phyloP scores from a whole-genome alignment of 306 rosid species.

The Mucuna pruriens region DNA sequence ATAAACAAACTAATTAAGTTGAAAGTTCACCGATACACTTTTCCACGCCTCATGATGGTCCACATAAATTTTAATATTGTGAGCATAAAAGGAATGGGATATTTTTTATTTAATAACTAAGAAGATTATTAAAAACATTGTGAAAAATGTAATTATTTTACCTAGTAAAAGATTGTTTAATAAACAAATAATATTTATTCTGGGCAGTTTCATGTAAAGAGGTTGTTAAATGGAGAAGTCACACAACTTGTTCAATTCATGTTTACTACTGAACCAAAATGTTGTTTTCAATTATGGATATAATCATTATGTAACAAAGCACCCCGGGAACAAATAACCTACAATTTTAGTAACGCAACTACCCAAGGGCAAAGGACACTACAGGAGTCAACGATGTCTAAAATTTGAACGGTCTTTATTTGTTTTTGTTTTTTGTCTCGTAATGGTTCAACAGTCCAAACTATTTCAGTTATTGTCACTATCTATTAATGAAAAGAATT shows the following conservation, averaged over 20 bases:
- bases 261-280: background rate
- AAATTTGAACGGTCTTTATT: background rate
- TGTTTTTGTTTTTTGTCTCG: background rate
- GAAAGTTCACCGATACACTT: too few relatives aligned
- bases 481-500: background rate
- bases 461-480: background rate
- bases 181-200: background rate
- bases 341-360: background rate
- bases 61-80: background rate
- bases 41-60: background rate
- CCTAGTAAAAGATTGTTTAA: background rate
- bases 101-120: too few relatives aligned
- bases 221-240: background rate
- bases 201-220: too few relatives aligned
- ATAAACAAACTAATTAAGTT: background rate
- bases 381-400: background rate
- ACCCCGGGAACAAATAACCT: background rate
- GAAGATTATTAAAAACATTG: background rate
- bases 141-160: background rate
- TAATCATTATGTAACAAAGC: constrained; percentile 3
- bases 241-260: background rate
- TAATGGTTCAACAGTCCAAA: background rate
- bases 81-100: too few relatives aligned
- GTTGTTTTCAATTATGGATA: background rate
- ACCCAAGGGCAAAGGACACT: background rate